Evolutionary conservation across 1,139 yeast genomes (phyloP), one percentile per base, ranked within the genome.

Genomic region (Diutina neorugosa): DNA sequence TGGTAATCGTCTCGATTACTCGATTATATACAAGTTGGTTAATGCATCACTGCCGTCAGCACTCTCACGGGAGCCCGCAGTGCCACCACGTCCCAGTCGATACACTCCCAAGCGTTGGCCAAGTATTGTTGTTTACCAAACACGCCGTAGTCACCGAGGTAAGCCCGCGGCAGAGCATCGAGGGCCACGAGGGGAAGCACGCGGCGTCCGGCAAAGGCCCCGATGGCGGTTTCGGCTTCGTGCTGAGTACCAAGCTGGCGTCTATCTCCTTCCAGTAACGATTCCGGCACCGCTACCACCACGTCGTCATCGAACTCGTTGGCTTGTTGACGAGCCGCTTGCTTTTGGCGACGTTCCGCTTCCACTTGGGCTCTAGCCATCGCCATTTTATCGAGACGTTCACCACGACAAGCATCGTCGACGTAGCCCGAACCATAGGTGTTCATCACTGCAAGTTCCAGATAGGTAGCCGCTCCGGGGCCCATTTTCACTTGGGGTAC

Each of bases 401-500:
- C 81, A 4, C 80, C 70, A 59, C 81, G 71, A 53, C 77, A 63
- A 11, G 76, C 67, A 60, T 77, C 81, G 59, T 77, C 78, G 47
- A 88, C 86, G 18, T 81, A 73, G 9, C 93, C 93, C 9, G 84
- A 78, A 61, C 84, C 84, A 64, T 84, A 86, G n/a, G 93, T 85
- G 69, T 85, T 86, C 54, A 85, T 70, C n/a, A 86, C 69, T 47
- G 80, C 81, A 60, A 85, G 70, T 40, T 75, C 71, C 55, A 73
- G 74, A 59, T 66, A 78, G 57, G 60, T 67, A 3, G 67, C 63
- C 44, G 63, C 68, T 65, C 59, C 40, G 62, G 55, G 51, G 60
- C 60, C 55, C 69, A n/a, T 71, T 34, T 71, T 62, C 57, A 68
- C 64, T 49, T 68, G 67, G 52, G 80, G 74, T 60, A 80, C 80